A percentile compares a stretch with the other conserved stretches of the same genome.
These are phyloP conservation scores for Pinus albicaulis DNA, from an alignment of 75 land plant species.

Conservation along the genomic window DNA sequence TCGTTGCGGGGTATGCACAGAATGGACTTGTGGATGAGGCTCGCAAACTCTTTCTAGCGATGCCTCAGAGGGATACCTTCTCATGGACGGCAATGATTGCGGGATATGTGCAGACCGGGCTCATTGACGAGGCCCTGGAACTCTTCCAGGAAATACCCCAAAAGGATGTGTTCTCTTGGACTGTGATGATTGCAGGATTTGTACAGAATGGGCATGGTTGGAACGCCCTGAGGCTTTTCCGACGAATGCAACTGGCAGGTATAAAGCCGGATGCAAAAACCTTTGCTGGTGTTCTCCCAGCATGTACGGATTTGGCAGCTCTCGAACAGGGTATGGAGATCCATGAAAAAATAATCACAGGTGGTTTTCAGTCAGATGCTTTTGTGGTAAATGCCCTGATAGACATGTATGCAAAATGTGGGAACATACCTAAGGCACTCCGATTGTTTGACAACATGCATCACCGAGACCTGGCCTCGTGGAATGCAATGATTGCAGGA, in stretches of 20 bases:
- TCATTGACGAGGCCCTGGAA: slow-evolving; percentile 6
- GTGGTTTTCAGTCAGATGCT: slow-evolving; percentile 10
- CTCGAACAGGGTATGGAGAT: slow-evolving; percentile 22
- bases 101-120: slow-evolving; percentile 15
- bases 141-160: slow-evolving; percentile 19
- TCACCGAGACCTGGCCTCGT: slow-evolving; percentile 1
- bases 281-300: slow-evolving; percentile 19
- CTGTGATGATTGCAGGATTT: slow-evolving; percentile 26
- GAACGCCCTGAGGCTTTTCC: slow-evolving; percentile 17
- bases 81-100: slow-evolving; percentile 15
- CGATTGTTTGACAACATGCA: slow-evolving; percentile 14
- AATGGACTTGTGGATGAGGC: background rate
- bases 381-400: slow-evolving; percentile 13
- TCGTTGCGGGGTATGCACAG: background rate
- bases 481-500: slow-evolving; percentile 21
- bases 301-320: slow-evolving; percentile 15
- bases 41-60: background rate
- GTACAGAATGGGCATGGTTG: slow-evolving; percentile 12
- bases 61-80: background rate
- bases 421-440: slow-evolving; percentile 2
- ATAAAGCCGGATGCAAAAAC: slow-evolving; percentile 19
- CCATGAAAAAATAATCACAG: slow-evolving; percentile 11
- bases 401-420: slow-evolving; percentile 18
- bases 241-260: slow-evolving; percentile 15
- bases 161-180: slow-evolving; percentile 26